Base-by-base conservation (phyloP, 257 asterid genomes). In the Petrea volubilis region DNA sequence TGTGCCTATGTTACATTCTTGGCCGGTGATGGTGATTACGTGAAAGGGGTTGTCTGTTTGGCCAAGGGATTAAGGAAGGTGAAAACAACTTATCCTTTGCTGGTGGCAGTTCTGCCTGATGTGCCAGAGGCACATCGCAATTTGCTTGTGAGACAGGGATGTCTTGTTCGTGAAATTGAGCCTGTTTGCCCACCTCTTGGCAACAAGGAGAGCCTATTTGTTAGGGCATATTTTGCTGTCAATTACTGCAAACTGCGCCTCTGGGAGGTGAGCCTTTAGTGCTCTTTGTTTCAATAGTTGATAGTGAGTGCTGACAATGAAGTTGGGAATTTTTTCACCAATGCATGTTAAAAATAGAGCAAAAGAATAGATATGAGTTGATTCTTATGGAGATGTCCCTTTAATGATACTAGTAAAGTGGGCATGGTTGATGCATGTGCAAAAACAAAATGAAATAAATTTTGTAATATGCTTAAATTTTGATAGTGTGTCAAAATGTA, bases 11-110 rank as follows among this genome's bases (percentile, higher is more conserved):
- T 78, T 33, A 81, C 85, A 10, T 81, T 81, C 71, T 77, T 81
- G 80, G 85, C 78, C 9, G 83, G 86, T 21, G 77, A 71, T 49
- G 78, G 76, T 13, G 83, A 81, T 61, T 81, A 77, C 18, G 76
- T 81, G 57, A 77, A 78, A 71, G 86, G 86, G 18, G 83, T 74
- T 2, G 74, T 78, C 52, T 80, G 86, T 36, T 70, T 77, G 72
- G 83, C 80, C 4, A 81, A 81, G 71, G 83, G 80, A n/a, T 70
- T 74, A 72, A 74, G 81, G 71, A 77, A 74, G 63, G 86, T 77
- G 31, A 34, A 58, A 62, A 59, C 86, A 44, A 68, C 73, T 13
- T 81, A 70, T 51, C 85, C 83, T 6, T 29, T 77, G 15, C 77
- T 81, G 33, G 86, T 74, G 52, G 83, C 81, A 9, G 74, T 77